Evolutionary conservation across 257 asterid genomes (phyloP).

Genomic region (Galeopsis tetrahit): DNA sequence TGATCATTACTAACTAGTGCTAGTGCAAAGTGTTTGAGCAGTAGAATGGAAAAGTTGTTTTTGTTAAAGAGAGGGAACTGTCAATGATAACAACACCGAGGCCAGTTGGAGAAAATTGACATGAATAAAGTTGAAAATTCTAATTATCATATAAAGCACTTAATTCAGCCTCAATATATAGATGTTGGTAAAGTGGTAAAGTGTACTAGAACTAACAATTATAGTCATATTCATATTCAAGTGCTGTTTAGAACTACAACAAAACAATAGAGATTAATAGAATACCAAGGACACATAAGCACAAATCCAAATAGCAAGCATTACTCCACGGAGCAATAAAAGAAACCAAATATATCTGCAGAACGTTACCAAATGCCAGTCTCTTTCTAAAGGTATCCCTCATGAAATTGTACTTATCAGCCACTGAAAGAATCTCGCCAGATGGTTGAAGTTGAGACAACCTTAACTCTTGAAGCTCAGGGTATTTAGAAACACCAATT

Average conservation of each 20-base stretch:
- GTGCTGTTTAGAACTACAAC: not conserved
- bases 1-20: not conserved
- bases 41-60: not conserved
- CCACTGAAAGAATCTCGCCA: slow-evolving; percentile 71
- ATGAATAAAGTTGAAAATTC: slow-evolving; percentile 15
- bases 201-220: not conserved
- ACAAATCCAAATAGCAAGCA: slow-evolving; percentile 29
- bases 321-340: slow-evolving; percentile 32
- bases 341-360: slow-evolving; percentile 23
- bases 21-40: too few species aligned
- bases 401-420: slow-evolving; percentile 90
- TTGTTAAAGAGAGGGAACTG: not conserved
- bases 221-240: not conserved
- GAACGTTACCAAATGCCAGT: slow-evolving; percentile 76
- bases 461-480: slow-evolving; percentile 65
- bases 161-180: slow-evolving; percentile 1
- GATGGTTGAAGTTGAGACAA: slow-evolving; percentile 59
- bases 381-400: slow-evolving; percentile 72
- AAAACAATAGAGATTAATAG: not conserved
- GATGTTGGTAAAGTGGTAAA: not conserved
- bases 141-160: slow-evolving; percentile 18
- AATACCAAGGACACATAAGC: slow-evolving; percentile 3
- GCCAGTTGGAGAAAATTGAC: slow-evolving; percentile 12
- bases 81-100: not conserved
- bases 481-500: slow-evolving; percentile 50